These are phyloP conservation scores for Fabrea salina DNA, from an alignment of 169 alveolate species.

Conservation along the genomic window DNA sequence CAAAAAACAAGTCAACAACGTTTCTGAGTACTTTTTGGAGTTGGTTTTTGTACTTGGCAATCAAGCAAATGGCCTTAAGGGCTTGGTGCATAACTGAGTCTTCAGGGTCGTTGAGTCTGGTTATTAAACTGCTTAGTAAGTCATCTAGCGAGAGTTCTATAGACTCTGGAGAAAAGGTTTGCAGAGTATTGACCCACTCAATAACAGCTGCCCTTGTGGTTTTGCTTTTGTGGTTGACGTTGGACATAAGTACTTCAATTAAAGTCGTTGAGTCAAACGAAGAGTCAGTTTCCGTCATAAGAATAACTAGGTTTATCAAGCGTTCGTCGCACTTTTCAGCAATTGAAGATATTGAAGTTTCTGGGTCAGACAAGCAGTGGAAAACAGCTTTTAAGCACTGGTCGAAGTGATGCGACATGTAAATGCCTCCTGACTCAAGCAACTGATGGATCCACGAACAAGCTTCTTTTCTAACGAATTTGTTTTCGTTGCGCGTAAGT, in stretches of 20 bases:
- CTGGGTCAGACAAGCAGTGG: conserved; percentile 14
- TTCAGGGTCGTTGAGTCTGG: not conserved
- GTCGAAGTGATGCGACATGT: not conserved
- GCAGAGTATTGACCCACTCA: not conserved
- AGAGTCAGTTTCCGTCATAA: too few species aligned
- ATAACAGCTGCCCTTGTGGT: not conserved
- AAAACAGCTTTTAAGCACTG: not conserved
- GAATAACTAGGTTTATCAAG: too few species aligned
- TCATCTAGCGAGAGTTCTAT: not conserved
- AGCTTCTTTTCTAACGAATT: not conserved
- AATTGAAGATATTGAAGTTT: not conserved
- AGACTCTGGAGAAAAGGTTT: not conserved
- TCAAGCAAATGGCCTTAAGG: not conserved
- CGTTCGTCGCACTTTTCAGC: conserved; percentile 6
- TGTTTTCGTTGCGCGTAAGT: not conserved
- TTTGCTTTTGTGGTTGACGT: not conserved
- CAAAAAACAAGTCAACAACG: not conserved
- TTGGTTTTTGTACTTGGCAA: not conserved
- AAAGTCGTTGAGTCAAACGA: too few species aligned
- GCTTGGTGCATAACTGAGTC: not conserved
- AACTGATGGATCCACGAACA: conserved; percentile 7
- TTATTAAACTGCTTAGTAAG: not conserved
- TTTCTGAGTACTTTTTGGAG: not conserved
- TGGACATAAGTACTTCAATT: not conserved
- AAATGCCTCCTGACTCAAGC: not conserved